Conservation (phyloP, 2,329 filamentous ascomycete species). For the Thielaviopsis populi region DNA sequence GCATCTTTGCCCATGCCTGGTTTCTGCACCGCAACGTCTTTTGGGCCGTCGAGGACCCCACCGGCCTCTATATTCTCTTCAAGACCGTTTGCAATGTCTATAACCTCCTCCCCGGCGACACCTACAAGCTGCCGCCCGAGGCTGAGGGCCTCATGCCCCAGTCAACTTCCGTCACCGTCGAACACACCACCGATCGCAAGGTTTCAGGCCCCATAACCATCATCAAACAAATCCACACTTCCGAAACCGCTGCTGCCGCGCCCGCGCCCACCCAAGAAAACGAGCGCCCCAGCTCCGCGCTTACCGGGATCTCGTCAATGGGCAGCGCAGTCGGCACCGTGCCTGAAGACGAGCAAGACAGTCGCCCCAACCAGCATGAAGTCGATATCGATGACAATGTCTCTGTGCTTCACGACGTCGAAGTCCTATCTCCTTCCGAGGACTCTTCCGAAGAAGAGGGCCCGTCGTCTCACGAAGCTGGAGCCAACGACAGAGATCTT, state of each 20-base stretch:
- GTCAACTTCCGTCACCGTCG: background rate
- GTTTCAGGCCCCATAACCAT: conserved; percentile 21
- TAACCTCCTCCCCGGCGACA: conserved; percentile 76
- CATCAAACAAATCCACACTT: conserved; percentile 8
- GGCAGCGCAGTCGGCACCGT: conserved; percentile 62
- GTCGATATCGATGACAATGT: conserved; percentile 20
- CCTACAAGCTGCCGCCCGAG: conserved; percentile 87
- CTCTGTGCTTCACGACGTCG: conserved; percentile 3
- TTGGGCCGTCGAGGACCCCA: conserved; percentile 79
- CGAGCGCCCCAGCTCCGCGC: conserved; percentile 24
- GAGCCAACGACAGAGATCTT: background rate
- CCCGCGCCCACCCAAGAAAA: conserved; percentile 6
- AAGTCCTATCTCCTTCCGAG: conserved; percentile 25
- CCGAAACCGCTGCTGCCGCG: background rate
- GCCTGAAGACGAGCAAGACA: conserved; percentile 50
- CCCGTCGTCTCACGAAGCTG: background rate
- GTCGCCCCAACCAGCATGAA: conserved; percentile 23
- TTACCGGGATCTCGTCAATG: background rate
- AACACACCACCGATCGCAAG: conserved; percentile 21
- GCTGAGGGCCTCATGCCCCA: conserved; percentile 61
- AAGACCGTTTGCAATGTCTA: conserved; percentile 94
- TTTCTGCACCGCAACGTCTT: conserved; percentile 93
- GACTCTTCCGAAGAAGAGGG: conserved; percentile 18
- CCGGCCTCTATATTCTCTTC: conserved; percentile 91
- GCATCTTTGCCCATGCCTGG: conserved; percentile 98